Base-by-base conservation (phyloP, 805 yeast genomes). In the Metschnikowia hibisci region DNA sequence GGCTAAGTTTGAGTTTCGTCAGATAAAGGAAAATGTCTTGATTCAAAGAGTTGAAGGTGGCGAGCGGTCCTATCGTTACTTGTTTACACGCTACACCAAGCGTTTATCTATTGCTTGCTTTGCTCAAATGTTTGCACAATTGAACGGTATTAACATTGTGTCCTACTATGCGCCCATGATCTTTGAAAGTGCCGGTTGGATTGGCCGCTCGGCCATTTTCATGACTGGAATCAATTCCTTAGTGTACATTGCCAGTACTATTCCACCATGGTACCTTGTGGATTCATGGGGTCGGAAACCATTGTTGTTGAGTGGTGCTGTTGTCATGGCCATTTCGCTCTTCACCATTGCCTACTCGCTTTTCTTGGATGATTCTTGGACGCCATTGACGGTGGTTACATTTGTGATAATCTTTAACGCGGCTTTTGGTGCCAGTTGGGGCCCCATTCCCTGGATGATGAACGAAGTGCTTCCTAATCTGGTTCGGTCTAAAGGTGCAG, bases 131-230 rank as follows among this genome's bases (percentile, higher is more conserved):
- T 88, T 90, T 71, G 96, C 97, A 3, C 96, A 90, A 64, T 71
- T 90, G 61, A 86, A 89, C 61, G 97, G 97, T 55, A 90, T 89
- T 63, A 90, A 89, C 58, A 91, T 90, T 40, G 87, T 90, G 42
- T 82, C 95, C 1, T 90, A 90, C 64, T 89, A 89, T 66, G 96
- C 96, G 2, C 96, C 96, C 2, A 68, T 90, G 63, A 95, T 89
- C 37, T 90, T 89, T 63, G 96, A 90, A 61, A 86, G 86, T 54
- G 96, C 96, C 3, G 97, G 97, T 22, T 90, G 96, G 96, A 64
- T 75, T 6, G 96, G 96, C 20, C 72, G 95, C 47, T 78, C 80
- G 51, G 96, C 96, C 3, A 80, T 89, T 48, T 74, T 88, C 50
- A 86, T 89, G 95, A 87, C 97, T 0, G 97, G 97, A 16, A 73